Evolutionary conservation across 352 stramenopile genomes (phyloP), one percentile per base, ranked within the genome.

Genomic region (Phytophthora agathidicida): DNA sequence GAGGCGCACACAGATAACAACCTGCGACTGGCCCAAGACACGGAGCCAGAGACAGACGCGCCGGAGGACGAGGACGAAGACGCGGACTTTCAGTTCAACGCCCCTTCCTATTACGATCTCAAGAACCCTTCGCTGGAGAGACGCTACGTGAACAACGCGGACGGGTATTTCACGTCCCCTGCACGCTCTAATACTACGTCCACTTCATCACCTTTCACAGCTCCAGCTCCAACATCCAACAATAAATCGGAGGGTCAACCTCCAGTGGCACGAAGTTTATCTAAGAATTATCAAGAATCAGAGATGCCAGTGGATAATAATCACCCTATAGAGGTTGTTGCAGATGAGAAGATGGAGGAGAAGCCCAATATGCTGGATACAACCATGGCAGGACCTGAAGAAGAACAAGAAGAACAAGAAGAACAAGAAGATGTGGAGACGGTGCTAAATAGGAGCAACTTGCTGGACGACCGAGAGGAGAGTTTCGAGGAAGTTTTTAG

Each of bases 101-200:
- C 86, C 27, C 86, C 86, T 20, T 73, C 77, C 30, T 94, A 91
- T 60, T 94, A 93, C 74, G 86, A 94, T 56, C 69, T 94, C 16
- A 81, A 81, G 57, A 83, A 93, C 51, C 81, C 82, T 19, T 66
- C 76, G 47, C 65, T 84, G 20, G 86, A 94, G 67, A 73, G 53
- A 33, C 75, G 63, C 49, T 94, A 94, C 61, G 80, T 94, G 27
- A 93, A 93, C 71, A 93, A 94, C 46, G 83, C 86, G 8, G 86
- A 94, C 51, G 86, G 83, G 7, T 94, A 94, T 58, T 94, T 94
- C 38, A 86, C 74, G 17, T 72, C 70, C 7, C 61, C 62, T 4
- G 41, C 45, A 30, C 66, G 59, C 7, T 65, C 70, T 13, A 17
- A 38, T 9, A 32, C 33, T 13, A 66, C 54, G 31, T 68, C 60